Base-by-base conservation (phyloP, 2,329 filamentous ascomycete genomes). In the Venturia aucupariae region DNA sequence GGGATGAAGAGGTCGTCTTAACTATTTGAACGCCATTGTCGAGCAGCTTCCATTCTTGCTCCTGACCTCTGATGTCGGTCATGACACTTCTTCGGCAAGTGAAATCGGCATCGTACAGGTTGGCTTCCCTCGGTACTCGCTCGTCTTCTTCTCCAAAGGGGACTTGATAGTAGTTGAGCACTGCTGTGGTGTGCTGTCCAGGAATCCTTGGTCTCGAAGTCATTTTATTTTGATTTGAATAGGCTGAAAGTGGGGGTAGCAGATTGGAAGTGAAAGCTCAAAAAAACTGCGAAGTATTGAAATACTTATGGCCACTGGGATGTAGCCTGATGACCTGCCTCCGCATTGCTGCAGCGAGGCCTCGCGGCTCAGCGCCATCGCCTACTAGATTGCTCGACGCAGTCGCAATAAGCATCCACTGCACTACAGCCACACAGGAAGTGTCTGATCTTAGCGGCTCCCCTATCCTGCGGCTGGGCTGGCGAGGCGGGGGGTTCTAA, bases 11-110 rank as follows among this genome's bases (percentile, higher is more conserved):
- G 27, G 17, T 35, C 30, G 51, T 57, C 51, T 57, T 57, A 6
- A 57, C 13, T 35, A 57, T 57, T 35, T 57, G 51, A 15, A 57
- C 51, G 30, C 51, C 51, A 57, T 57, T 57, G 51, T 57, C 51
- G 30, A 57, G 51, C 30, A 57, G 35, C 30, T 35, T 57, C 51
- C 51, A 57, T 35, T 57, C 51, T n/a, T 57, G 22, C 19, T 57
- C 51, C 15, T 35, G 51, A 5, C 51, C 51, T 27, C 51, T 57
- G 51, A 57, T 57, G 15, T 57, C 51, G 51, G 51, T 57, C 30
- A 57, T 57, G 30, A 57, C 51, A 22, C 51, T 19, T n/a, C 51
- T 30, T 38, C 51, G 51, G 24, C 15, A 35, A 19, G 51, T 57
- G 8, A 57, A 57, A 11, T 57, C 51, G 51, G 51, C 51, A 57